Evolutionary conservation across 192 early-diverging fungal species (phyloP).

Genomic region (Glomus cerebriforme): DNA sequence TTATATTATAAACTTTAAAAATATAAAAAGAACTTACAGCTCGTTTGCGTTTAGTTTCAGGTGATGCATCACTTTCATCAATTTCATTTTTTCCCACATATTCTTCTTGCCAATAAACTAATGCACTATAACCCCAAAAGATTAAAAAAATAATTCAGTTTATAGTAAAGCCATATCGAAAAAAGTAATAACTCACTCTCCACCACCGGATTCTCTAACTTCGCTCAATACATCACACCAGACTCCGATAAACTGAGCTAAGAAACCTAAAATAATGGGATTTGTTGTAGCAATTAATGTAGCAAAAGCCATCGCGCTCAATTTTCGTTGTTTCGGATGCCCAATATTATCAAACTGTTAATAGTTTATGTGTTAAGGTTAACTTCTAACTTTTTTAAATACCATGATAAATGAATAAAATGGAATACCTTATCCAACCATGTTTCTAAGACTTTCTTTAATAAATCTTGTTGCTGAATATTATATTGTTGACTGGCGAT

Average conservation of each 20-base stretch:
- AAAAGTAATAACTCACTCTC: conserved; percentile 50
- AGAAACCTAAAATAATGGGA: conserved; percentile 45
- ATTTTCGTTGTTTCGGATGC: conserved; percentile 67
- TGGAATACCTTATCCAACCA: conserved; percentile 70
- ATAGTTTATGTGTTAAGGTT: not conserved
- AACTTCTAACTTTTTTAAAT: not conserved
- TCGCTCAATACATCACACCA: conserved; percentile 68
- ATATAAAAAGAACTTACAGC: conserved; percentile 34
- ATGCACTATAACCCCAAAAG: conserved; percentile 37
- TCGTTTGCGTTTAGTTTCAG: conserved; percentile 53
- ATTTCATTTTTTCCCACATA: conserved; percentile 52
- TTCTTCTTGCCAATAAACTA: conserved; percentile 59
- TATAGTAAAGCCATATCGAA: too few species aligned
- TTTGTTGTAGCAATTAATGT: conserved; percentile 56
- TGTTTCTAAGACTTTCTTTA: conserved; percentile 52
- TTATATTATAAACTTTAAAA: not conserved
- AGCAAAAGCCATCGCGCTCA: conserved; percentile 63
- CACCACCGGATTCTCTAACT: conserved; percentile 57
- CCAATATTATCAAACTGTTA: conserved; percentile 77
- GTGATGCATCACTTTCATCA: conserved; percentile 42
- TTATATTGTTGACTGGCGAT: conserved; percentile 49
- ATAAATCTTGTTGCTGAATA: conserved; percentile 42
- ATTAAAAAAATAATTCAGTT: not conserved
- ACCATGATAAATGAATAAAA: not conserved
- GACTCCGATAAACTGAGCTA: conserved; percentile 56